Evolutionary conservation across 1,284 basidiomycete species (phyloP), one percentile per base, ranked within the genome.

Genomic region (Omphalotus olearius): DNA sequence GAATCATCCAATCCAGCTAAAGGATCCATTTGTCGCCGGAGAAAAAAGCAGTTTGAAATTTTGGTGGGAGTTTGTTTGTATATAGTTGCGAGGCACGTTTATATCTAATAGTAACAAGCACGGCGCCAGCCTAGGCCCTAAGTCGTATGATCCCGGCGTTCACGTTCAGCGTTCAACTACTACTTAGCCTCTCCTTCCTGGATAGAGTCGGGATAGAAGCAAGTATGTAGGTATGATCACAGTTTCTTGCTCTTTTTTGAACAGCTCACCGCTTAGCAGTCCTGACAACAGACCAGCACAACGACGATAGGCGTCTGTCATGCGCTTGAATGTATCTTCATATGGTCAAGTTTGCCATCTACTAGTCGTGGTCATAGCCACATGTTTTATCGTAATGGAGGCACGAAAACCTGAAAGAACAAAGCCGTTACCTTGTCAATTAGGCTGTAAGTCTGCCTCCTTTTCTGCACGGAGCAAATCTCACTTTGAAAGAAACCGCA

Each of bases 1-100:
- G 85, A 87, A 54, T 85, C 83, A 55, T 87, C 84, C 66, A 76
- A 68, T 49, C 67, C 74, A 57, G 70, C 69, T 30, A 54, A 56
- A 13, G 67, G 60, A 37, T 69, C 63, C 61, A 65, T 67, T 17
- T 3, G 30, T 33, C 9, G 30, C 13, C n/a, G 13, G 30, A 30
- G 33, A 6, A 28, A 16, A 35, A 48, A 45, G 17, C 14, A 38
- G 20, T 18, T 38, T 26, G 4, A 17, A 28, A 35, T 26, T 30
- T 28, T 44, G 44, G 30, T 30, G 30, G 38, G 42, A 4, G 50
- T 36, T 10, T 4, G 30, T 26, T 28, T 25, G 16, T 38, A 10
- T 16, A 25, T 47, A 26, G 25, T 26, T 48, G 49, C 18, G 30
- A 43, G 23, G 28, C 50, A 4, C 28, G 11, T 10, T 10, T 7